Percentiles rank a stretch among this genome's conserved stretches.
Conservation (phyloP, 2,329 filamentous ascomycete genomes). For the Apiospora arundinis region DNA sequence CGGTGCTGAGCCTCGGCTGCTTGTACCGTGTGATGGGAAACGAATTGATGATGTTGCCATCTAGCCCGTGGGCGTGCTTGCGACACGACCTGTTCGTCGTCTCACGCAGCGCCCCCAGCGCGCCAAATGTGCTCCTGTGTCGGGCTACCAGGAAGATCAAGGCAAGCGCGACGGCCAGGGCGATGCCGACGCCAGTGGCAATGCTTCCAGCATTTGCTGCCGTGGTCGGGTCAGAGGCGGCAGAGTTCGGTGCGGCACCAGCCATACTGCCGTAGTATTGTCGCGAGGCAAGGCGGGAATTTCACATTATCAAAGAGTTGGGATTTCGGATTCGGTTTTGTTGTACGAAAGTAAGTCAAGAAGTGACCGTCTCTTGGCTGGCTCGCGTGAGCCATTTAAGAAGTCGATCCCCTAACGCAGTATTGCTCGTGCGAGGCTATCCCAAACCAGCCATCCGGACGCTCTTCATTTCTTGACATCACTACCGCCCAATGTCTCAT, state of each 20-base stretch:
- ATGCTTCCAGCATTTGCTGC: not conserved
- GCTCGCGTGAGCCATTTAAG: not conserved
- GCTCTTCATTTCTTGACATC: not conserved
- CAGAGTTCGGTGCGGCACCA: not conserved
- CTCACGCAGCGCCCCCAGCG: not conserved
- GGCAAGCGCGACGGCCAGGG: slow-evolving; percentile 3
- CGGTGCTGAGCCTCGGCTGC: no score
- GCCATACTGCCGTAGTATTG: not conserved
- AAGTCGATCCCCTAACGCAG: not conserved
- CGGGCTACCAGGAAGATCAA: not conserved
- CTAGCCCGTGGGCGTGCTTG: not conserved
- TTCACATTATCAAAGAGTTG: not conserved
- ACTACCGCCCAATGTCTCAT: not conserved
- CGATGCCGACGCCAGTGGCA: not conserved
- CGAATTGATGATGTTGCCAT: not conserved
- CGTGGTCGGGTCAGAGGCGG: not conserved
- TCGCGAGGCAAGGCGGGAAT: no score
- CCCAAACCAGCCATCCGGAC: not conserved
- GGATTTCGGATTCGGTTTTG: not conserved
- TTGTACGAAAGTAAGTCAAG: not conserved
- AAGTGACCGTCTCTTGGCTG: no score
- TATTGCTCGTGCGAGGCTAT: not conserved
- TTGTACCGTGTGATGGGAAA: not conserved
- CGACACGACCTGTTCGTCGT: not conserved
- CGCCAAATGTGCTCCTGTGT: not conserved